Conservation (phyloP, 257 asterid genomes). For the Gynochthodes officinalis region DNA sequence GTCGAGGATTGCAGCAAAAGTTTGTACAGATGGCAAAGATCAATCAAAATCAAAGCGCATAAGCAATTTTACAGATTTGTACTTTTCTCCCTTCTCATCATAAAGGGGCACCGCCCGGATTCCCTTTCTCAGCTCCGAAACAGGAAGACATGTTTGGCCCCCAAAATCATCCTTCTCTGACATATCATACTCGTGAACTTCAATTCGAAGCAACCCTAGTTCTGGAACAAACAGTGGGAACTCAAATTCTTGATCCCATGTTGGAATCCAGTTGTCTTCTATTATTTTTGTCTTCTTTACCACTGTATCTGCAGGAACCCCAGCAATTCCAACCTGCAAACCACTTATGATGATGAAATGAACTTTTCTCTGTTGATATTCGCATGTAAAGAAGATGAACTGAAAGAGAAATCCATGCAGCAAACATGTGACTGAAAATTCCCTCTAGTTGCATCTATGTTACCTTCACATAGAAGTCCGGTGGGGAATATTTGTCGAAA, state of each 20-base stretch:
- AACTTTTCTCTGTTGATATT: no score
- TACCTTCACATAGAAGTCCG: constrained; percentile 85
- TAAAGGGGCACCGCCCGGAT: constrained; percentile 60
- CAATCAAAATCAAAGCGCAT: constrained; percentile 48
- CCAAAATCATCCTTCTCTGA: constrained; percentile 80
- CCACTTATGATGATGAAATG: background rate
- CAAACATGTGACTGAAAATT: background rate
- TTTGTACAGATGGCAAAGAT: constrained; percentile 4
- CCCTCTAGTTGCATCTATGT: background rate
- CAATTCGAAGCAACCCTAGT: constrained; percentile 69
- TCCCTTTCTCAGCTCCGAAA: constrained; percentile 67
- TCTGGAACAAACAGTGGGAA: constrained; percentile 61
- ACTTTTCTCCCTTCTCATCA: constrained; percentile 62
- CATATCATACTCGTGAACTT: constrained; percentile 76
- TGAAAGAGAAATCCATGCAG: background rate
- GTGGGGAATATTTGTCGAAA: constrained; percentile 71
- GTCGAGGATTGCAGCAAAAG: background rate
- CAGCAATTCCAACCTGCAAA: constrained; percentile 70
- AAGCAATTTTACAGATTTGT: constrained; percentile 60
- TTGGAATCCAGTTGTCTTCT: constrained; percentile 74
- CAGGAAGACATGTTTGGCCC: constrained; percentile 84
- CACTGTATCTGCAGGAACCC: constrained; percentile 55
- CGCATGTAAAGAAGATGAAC: background rate
- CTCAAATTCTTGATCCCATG: constrained; percentile 69
- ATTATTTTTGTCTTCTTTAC: constrained; percentile 47